These are phyloP conservation scores for Wickerhamomyces tratensis DNA, from an alignment of 805 yeast species.

Conservation along the genomic window DNA sequence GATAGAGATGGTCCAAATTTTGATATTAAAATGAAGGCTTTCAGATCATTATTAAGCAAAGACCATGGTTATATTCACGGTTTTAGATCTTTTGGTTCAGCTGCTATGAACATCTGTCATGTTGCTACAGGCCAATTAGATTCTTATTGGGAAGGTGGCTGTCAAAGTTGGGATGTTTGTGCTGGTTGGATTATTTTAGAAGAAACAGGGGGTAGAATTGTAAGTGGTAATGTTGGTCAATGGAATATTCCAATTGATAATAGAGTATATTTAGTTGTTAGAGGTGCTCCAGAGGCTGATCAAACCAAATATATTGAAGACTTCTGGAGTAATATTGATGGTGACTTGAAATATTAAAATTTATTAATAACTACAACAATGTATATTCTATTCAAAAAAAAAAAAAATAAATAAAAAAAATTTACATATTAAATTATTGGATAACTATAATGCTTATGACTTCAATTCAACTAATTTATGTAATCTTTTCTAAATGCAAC, in stretches of 20 bases:
- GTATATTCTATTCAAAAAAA: not conserved
- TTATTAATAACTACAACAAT: too few species aligned
- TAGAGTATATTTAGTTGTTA: conserved; percentile 47
- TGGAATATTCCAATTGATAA: conserved; percentile 41
- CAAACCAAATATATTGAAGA: conserved; percentile 36
- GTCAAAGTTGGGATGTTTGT: conserved; percentile 61
- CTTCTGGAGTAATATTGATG: conserved; percentile 41
- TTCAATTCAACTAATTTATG: too few species aligned
- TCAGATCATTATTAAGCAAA: conserved; percentile 32
- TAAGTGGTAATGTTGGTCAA: conserved; percentile 41
- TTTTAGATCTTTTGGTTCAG: conserved; percentile 51
- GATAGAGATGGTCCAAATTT: conserved; percentile 45
- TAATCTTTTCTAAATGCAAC: conserved; percentile 38
- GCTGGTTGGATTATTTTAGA: conserved; percentile 55
- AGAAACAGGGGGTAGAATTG: conserved; percentile 50
- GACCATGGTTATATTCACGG: conserved; percentile 55
- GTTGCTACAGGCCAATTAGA: conserved; percentile 52
- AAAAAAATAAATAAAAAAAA: too few species aligned
- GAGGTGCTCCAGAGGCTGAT: conserved; percentile 33
- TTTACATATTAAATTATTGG: not conserved
- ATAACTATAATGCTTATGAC: not conserved
- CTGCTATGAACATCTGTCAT: conserved; percentile 51
- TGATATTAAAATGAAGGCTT: conserved; percentile 38
- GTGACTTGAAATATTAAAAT: conserved; percentile 29
- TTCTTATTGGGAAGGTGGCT: conserved; percentile 65